phyloP scores from a whole-genome alignment of 2,329 filamentous ascomycete species.

The Bisporella sp. region DNA sequence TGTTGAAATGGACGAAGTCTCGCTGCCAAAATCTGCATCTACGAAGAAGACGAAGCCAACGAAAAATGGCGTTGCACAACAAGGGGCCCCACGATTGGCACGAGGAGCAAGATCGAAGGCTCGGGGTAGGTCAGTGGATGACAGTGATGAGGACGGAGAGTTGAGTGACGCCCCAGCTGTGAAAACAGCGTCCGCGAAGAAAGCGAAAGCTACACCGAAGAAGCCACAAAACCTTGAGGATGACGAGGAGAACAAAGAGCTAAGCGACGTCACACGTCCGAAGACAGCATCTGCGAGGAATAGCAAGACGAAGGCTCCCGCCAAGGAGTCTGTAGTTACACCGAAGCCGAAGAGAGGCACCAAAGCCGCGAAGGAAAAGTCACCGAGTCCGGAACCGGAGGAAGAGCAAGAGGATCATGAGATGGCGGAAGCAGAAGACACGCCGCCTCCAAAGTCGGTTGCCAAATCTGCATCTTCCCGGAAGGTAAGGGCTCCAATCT shows the following conservation, averaged over 20 bases:
- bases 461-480: not conserved
- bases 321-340: not conserved
- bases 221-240: no score
- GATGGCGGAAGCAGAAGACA: not conserved
- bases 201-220: no score
- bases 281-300: not conserved
- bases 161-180: not conserved
- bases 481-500: not conserved
- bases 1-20: not conserved
- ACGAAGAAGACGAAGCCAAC: not conserved
- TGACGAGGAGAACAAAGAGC: not conserved
- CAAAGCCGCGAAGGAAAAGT: constrained; percentile 5
- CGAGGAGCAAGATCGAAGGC: not conserved
- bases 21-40: not conserved
- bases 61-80: not conserved
- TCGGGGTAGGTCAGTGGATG: not conserved
- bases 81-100: not conserved
- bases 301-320: not conserved
- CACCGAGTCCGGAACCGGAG: constrained; percentile 2
- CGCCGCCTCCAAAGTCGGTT: not conserved
- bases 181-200: no score
- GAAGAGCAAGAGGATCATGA: constrained; percentile 2
- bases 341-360: constrained; percentile 2
- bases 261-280: not conserved
- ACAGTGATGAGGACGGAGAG: constrained; percentile 3